phyloP scores from a whole-genome alignment of 2,329 filamentous ascomycete genomes.

The Arachnomyces sp. region DNA sequence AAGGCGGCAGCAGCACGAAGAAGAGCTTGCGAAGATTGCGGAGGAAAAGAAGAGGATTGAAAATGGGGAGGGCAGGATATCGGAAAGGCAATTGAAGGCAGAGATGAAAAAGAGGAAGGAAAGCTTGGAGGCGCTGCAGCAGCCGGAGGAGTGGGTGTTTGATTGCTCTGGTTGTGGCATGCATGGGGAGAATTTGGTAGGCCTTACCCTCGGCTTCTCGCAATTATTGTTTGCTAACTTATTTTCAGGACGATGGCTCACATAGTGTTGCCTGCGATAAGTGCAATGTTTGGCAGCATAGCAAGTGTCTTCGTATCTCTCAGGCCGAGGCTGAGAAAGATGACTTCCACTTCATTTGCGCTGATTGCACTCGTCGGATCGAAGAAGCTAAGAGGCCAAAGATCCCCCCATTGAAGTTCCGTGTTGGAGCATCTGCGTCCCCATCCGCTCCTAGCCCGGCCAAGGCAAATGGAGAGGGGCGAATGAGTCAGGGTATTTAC shows the following conservation, averaged over 20 bases:
- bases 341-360: slow-evolving; percentile 82
- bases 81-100: slow-evolving; percentile 70
- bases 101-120: slow-evolving; percentile 74
- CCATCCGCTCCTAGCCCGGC: slow-evolving; percentile 25
- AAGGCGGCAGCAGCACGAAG: slow-evolving; percentile 74
- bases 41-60: slow-evolving; percentile 61
- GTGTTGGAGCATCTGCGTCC: slow-evolving; percentile 44
- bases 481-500: slow-evolving; percentile 14
- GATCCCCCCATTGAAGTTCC: slow-evolving; percentile 54
- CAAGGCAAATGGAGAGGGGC: slow-evolving; percentile 15
- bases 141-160: slow-evolving; percentile 85
- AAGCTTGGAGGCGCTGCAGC: slow-evolving; percentile 64
- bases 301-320: slow-evolving; percentile 76
- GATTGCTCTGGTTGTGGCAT: slow-evolving; percentile 84
- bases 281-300: slow-evolving; percentile 96
- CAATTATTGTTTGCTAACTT: slow-evolving; percentile 15
- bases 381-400: slow-evolving; percentile 56
- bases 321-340: slow-evolving; percentile 72
- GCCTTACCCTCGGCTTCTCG: slow-evolving; percentile 15
- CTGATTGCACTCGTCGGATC: slow-evolving; percentile 63
- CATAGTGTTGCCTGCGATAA: slow-evolving; percentile 90
- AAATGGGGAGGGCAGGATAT: slow-evolving; percentile 54
- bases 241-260: slow-evolving; percentile 68
- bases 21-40: slow-evolving; percentile 71
- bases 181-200: slow-evolving; percentile 68